Conservation (phyloP, 164 flowering plant genomes). For the Amborella trichopoda region DNA sequence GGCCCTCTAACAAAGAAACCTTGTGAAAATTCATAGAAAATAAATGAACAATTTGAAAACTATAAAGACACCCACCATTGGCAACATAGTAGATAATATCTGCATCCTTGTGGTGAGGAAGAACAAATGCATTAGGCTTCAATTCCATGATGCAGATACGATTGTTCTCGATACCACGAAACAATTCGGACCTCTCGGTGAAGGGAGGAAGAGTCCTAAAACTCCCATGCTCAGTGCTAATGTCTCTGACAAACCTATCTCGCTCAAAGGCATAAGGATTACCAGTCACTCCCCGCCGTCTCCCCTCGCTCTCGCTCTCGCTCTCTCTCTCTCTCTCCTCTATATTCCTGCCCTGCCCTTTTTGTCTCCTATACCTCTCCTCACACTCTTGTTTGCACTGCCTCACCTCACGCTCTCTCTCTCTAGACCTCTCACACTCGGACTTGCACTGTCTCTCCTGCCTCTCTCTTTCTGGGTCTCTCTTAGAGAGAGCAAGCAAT, state of each 20-base stretch:
- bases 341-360: no score
- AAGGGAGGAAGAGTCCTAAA: neutral
- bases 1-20: neutral
- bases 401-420: neutral
- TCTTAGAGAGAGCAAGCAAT: no score
- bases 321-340: no score
- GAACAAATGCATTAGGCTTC: slow-evolving; percentile 2
- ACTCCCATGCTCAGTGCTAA: slow-evolving; percentile 5
- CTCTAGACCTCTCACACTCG: neutral
- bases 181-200: neutral
- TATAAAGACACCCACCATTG: neutral
- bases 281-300: neutral
- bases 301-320: no score
- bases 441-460: neutral
- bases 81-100: slow-evolving; percentile 1
- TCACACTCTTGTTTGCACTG: neutral
- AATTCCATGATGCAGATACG: slow-evolving; percentile 2
- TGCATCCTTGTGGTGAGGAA: slow-evolving; percentile 9
- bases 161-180: slow-evolving; percentile 5
- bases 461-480: neutral
- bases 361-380: neutral
- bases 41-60: no score
- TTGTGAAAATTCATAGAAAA: neutral
- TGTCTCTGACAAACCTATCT: neutral
- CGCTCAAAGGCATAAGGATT: slow-evolving; percentile 4